These are phyloP conservation scores for Epichloe festucae DNA, from an alignment of 2,329 filamentous ascomycete species.

Conservation along the genomic window DNA sequence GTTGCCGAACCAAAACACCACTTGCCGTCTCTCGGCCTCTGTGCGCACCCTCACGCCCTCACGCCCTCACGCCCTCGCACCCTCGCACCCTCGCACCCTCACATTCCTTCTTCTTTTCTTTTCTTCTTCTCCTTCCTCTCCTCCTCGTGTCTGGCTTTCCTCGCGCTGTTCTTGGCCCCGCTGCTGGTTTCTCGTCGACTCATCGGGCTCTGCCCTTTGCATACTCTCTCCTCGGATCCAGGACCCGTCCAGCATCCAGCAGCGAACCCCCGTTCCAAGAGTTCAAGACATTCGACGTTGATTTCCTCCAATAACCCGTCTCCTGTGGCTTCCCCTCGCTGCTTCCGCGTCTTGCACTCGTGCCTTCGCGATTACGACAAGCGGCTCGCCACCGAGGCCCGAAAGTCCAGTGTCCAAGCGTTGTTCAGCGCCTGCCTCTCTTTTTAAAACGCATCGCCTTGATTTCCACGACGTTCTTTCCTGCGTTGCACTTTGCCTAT, in stretches of 20 bases:
- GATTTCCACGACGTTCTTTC: slow-evolving; percentile 4
- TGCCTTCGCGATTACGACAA: background rate
- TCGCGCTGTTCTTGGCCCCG: background rate
- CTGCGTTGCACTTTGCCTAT: background rate
- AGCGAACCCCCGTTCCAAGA: background rate
- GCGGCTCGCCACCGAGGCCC: background rate
- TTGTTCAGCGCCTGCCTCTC: slow-evolving; percentile 3
- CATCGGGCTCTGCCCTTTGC: slow-evolving; percentile 1
- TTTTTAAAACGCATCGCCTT: background rate
- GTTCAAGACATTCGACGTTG: background rate
- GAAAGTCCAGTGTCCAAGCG: background rate
- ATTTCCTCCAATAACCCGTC: background rate
- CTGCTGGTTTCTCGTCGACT: background rate
- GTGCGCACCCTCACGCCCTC: background rate
- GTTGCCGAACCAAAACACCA: slow-evolving; percentile 2
- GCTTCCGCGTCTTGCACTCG: background rate
- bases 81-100: background rate
- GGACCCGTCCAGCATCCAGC: background rate
- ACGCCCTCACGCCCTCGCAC: background rate
- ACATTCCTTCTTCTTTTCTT: background rate
- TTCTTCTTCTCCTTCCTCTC: background rate
- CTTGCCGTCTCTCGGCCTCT: background rate
- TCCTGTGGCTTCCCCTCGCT: background rate
- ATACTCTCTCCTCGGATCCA: background rate
- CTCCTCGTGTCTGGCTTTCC: slow-evolving; percentile 1